Evolutionary conservation across 202 grass and related monocot species (phyloP).

Genomic region (Hordeum pubiflorum): DNA sequence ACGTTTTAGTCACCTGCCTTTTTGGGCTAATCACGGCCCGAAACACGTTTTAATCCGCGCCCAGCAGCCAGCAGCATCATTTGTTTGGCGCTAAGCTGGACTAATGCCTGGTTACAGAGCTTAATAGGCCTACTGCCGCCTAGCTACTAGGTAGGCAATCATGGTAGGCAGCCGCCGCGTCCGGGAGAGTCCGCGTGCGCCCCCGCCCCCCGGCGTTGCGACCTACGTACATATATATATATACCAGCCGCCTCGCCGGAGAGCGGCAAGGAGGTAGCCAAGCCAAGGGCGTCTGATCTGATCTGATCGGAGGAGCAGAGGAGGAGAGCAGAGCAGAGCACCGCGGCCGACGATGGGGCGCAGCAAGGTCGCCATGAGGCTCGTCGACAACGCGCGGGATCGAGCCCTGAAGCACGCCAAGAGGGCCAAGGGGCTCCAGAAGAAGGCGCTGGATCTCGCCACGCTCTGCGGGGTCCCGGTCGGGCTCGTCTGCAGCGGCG

Average conservation of each 20-base stretch:
- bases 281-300: background rate
- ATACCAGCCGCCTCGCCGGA: background rate
- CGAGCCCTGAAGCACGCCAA: background rate
- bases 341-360: background rate
- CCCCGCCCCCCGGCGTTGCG: background rate
- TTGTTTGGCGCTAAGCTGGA: background rate
- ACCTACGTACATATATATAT: background rate
- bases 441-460: slow-evolving; percentile 24
- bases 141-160: background rate
- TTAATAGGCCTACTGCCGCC: background rate
- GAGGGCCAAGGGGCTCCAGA: slow-evolving; percentile 12
- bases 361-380: background rate
- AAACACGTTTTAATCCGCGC: background rate
- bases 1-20: background rate
- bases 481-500: slow-evolving; percentile 8
- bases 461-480: slow-evolving; percentile 30
- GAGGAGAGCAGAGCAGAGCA: background rate
- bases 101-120: background rate
- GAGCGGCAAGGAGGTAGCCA: background rate
- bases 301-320: background rate
- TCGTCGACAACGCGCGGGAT: background rate
- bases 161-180: background rate
- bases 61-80: background rate
- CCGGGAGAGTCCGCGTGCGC: background rate
- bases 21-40: background rate